Base-by-base conservation (phyloP, 2,329 filamentous ascomycete genomes). In the Macrophomina tecta region DNA sequence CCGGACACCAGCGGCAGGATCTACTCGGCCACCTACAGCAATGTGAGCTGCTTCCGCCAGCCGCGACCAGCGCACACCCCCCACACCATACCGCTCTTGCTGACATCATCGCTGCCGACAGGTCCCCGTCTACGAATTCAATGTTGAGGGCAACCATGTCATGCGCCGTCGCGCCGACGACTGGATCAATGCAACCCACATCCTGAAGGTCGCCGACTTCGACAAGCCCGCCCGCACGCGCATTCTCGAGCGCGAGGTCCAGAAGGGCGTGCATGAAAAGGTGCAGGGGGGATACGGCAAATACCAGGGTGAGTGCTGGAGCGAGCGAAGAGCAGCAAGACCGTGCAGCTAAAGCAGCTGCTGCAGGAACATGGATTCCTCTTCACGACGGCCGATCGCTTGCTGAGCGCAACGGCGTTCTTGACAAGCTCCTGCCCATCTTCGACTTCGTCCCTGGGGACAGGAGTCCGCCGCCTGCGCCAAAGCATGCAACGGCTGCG, bases 151-250 rank as follows among this genome's bases (percentile, higher is more conserved):
- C 71, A 93, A 96, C 76, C 93, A 97, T 91, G 91, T 98, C 71
- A 99, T 99, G 95, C 91, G 95, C 78, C 89, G 95, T 61, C 89
- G 94, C 68, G 87, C 89, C 64, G 95, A 99, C 79, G 89, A 98
- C 80, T 99, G 94, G 93, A 95, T 99, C 82, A 99, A 99, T 84
- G 95, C 95, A n/a, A 99, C 95, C 64, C 95, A 99, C 77, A 98
- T 99, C 68, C 83, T 99, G 58, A 99, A 99, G 77, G 93, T 96
- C 48, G 95, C 95, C 69, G 94, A 94, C 66, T 97, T 97, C 76
- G 95, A 99, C 80, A 99, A 99, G 80, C 95, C 95, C 2, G 93
- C 94, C 12, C 87, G 95, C 76, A 99, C 95, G 48, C 88, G 95
- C 70, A 98, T 99, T 67, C 86, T 99, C 5, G 95, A 99, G 81